Conservation (phyloP, 192 early-diverging fungal species). For the Podila verticillata region DNA sequence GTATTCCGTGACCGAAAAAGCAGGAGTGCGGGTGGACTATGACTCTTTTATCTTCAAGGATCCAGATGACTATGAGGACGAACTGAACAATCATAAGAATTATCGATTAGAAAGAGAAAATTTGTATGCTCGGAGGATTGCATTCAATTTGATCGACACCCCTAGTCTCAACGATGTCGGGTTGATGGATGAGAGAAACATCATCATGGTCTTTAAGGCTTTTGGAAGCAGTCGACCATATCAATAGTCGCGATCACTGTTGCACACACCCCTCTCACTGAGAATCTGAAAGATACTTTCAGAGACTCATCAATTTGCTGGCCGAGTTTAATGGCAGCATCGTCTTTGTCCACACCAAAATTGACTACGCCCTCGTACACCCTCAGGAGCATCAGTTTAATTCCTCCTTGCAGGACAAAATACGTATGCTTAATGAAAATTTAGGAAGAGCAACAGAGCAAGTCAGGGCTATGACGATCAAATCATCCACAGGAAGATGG, state of each 20-base stretch:
- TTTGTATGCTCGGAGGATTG: too few relatives aligned
- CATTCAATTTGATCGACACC: not conserved
- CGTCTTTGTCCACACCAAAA: not conserved
- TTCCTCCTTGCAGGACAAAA: not conserved
- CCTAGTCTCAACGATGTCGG: not conserved
- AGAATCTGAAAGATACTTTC: not conserved
- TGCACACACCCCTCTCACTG: not conserved
- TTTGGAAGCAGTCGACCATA: not conserved
- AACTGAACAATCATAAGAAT: too few relatives aligned
- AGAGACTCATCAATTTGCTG: not conserved
- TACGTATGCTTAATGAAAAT: not conserved
- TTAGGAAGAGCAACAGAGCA: too few relatives aligned
- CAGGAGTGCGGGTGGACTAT: too few relatives aligned
- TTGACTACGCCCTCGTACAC: not conserved
- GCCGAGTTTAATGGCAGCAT: not conserved
- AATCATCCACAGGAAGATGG: too few relatives aligned
- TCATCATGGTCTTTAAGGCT: not conserved
- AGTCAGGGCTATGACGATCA: too few relatives aligned
- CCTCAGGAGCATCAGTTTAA: not conserved
- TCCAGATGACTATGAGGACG: too few relatives aligned
- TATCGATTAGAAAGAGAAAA: too few relatives aligned
- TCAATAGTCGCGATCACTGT: not conserved
- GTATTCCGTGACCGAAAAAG: too few relatives aligned
- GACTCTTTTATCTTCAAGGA: too few relatives aligned
- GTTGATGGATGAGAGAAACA: not conserved